These are phyloP conservation scores for Tricholoma matsutake DNA, from an alignment of 768 basidiomycete genomes.

Conservation along the genomic window DNA sequence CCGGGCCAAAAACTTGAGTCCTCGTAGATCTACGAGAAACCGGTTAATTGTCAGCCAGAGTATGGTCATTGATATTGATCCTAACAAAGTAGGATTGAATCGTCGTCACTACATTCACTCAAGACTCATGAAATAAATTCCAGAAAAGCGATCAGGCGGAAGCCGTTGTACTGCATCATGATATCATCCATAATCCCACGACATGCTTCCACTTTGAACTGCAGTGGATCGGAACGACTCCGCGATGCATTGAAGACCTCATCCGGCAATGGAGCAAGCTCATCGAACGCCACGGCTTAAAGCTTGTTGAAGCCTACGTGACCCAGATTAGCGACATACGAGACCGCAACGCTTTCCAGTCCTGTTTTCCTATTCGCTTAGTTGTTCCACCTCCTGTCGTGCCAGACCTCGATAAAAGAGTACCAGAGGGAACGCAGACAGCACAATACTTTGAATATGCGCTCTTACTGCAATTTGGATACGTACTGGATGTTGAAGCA, in stretches of 20 bases:
- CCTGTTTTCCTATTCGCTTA: constrained; percentile 82
- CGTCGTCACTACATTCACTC: background rate
- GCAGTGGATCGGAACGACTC: constrained; percentile 95
- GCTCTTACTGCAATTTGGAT: constrained; percentile 72
- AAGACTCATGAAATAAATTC: constrained; percentile 1
- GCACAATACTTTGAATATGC: constrained; percentile 80
- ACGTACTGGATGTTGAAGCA: constrained; percentile 83
- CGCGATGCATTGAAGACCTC: constrained; percentile 86
- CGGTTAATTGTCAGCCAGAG: constrained; percentile 78
- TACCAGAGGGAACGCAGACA: constrained; percentile 65
- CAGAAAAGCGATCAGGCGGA: constrained; percentile 88
- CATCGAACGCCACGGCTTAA: constrained; percentile 87
- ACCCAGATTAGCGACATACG: constrained; percentile 87
- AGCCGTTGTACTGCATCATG: constrained; percentile 85
- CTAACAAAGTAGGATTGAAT: constrained; percentile 50
- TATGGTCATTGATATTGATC: constrained; percentile 88
- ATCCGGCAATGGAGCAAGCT: constrained; percentile 76
- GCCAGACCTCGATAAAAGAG: constrained; percentile 60
- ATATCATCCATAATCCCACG: constrained; percentile 92
- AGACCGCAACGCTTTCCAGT: constrained; percentile 86
- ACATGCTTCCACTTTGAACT: constrained; percentile 97
- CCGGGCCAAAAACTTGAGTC: constrained; percentile 34
- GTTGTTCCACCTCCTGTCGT: constrained; percentile 70
- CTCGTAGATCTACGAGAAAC: constrained; percentile 47
- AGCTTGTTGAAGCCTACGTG: constrained; percentile 91